phyloP scores from a whole-genome alignment of 441 rosid species.

The Macaranga tanarius region DNA sequence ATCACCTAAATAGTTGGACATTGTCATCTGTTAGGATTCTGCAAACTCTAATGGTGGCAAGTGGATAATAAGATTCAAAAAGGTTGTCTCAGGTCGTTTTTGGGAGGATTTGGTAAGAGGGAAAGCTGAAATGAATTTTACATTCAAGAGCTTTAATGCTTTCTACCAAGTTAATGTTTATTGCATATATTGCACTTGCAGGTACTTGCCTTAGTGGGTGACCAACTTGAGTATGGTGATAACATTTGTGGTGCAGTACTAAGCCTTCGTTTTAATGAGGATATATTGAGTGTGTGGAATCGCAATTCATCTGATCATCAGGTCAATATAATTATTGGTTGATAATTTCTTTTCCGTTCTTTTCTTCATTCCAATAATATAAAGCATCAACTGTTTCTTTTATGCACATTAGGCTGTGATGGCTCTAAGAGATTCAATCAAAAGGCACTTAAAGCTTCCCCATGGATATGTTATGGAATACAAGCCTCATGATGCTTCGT shows the following conservation, averaged over 20 bases:
- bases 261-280: conserved; percentile 92
- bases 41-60: conserved; percentile 97
- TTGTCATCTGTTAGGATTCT: conserved; percentile 59
- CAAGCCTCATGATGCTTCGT: conserved; percentile 93
- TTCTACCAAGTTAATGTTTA: neutral
- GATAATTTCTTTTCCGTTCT: neutral
- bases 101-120: conserved; percentile 97
- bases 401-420: conserved; percentile 70
- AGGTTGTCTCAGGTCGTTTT: conserved; percentile 91
- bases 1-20: neutral
- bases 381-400: neutral
- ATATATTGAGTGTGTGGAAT: conserved; percentile 91
- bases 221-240: conserved; percentile 82
- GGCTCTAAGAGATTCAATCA: conserved; percentile 93
- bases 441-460: conserved; percentile 91
- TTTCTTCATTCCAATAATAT: neutral
- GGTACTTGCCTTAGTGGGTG: conserved; percentile 94
- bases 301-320: conserved; percentile 91
- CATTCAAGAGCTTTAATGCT: neutral
- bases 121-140: conserved; percentile 8
- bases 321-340: conserved; percentile 39
- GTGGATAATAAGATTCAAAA: conserved; percentile 94
- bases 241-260: conserved; percentile 94
- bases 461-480: conserved; percentile 89
- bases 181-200: conserved; percentile 30